Evolutionary conservation across 768 basidiomycete species (phyloP).

Genomic region (Nidula microcarpa): DNA sequence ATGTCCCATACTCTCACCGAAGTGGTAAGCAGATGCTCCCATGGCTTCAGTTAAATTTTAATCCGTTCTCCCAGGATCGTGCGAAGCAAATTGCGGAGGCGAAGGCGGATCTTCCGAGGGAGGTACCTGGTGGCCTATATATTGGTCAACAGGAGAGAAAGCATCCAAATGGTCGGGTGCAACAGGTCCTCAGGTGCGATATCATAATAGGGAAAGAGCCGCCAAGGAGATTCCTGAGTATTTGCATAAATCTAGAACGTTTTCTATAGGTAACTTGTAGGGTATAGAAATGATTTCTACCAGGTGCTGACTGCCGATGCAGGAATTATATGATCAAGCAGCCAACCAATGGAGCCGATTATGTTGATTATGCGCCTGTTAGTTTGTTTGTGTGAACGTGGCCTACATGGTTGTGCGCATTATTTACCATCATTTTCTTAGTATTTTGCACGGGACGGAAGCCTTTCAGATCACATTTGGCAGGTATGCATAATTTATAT

Average conservation of each 20-base stretch:
- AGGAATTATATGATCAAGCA: conserved; percentile 8
- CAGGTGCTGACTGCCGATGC: not conserved
- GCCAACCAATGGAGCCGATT: not conserved
- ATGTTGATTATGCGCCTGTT: conserved; percentile 2
- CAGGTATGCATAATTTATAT: not conserved
- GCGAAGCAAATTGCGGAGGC: conserved; percentile 5
- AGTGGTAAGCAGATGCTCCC: conserved; percentile 2
- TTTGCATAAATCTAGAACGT: conserved; percentile 1
- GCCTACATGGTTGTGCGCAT: not conserved
- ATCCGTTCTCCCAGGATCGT: not conserved
- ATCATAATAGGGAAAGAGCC: not conserved
- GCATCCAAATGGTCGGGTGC: conserved; percentile 10
- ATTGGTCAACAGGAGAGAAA: conserved; percentile 9
- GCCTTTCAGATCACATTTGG: not conserved
- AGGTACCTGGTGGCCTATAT: conserved; percentile 9
- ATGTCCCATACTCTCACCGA: conserved; percentile 5
- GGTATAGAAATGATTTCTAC: not conserved
- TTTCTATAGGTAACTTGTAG: conserved; percentile 1
- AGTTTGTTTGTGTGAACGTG: not conserved
- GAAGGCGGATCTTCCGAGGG: conserved; percentile 5
- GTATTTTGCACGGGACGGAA: not conserved
- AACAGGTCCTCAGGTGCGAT: conserved; percentile 2
- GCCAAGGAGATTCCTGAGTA: not conserved
- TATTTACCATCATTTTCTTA: not conserved
- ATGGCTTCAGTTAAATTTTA: not conserved